Conservation (phyloP, 2,329 filamentous ascomycete species). For the Colletotrichum sidae region DNA sequence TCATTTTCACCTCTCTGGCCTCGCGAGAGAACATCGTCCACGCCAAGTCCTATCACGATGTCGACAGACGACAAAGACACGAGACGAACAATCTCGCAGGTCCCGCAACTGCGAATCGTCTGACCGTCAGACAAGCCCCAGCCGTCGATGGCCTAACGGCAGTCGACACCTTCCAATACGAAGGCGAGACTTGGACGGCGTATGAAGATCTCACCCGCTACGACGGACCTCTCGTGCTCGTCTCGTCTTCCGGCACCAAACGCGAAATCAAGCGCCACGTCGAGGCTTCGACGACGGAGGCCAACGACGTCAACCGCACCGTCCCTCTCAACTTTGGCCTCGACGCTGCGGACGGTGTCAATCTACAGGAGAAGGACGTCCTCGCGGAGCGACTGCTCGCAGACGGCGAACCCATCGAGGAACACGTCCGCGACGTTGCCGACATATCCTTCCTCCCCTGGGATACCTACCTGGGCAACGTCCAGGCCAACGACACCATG, state of each 20-base stretch:
- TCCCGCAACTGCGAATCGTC: background rate
- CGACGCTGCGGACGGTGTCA: conserved; percentile 7
- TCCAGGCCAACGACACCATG: conserved; percentile 19
- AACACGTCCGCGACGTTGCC: conserved; percentile 14
- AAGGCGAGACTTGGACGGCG: conserved; percentile 17
- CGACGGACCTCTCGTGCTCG: background rate
- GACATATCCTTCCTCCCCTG: conserved; percentile 2
- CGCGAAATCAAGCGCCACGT: conserved; percentile 22
- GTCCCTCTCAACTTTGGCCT: conserved; percentile 6
- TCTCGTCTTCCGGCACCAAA: conserved; percentile 4
- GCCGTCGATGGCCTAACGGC: conserved; percentile 6
- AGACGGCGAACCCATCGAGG: conserved; percentile 17
- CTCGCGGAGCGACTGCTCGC: conserved; percentile 16
- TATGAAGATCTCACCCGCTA: conserved; percentile 15
- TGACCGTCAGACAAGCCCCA: background rate
- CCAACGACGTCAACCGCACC: conserved; percentile 4
- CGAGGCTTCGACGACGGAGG: conserved; percentile 7
- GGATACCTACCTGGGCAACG: conserved; percentile 18
- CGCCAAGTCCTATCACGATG: background rate
- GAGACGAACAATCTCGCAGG: background rate
- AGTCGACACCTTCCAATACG: conserved; percentile 10
- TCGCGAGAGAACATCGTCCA: conserved; percentile 1
- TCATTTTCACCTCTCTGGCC: conserved; percentile 1
- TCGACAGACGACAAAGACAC: background rate
- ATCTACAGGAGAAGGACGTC: conserved; percentile 13